Conservation (phyloP, 108 stramenopile genomes). For the Fistulifera pelliculosa region DNA sequence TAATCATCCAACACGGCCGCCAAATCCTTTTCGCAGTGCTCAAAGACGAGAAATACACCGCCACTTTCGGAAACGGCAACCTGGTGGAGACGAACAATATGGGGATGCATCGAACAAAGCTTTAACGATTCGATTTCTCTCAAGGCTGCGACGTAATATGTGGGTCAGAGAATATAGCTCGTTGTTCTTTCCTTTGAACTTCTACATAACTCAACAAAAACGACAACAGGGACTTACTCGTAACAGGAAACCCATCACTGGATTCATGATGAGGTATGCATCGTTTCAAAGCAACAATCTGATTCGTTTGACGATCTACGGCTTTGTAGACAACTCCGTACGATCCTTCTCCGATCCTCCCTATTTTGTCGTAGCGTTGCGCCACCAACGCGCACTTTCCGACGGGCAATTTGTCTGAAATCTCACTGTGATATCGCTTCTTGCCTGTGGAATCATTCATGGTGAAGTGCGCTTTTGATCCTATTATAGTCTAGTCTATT, state of each 20-base stretch:
- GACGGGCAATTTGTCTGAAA: no score
- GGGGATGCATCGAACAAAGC: constrained; percentile 34
- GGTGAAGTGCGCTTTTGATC: no score
- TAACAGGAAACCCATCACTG: constrained; percentile 76
- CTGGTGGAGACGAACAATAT: constrained; percentile 47
- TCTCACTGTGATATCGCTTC: neutral
- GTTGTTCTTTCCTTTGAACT: no score
- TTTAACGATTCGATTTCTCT: constrained; percentile 64
- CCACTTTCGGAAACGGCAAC: constrained; percentile 51
- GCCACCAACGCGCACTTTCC: constrained; percentile 27
- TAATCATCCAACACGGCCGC: constrained; percentile 56
- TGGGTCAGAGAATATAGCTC: no score
- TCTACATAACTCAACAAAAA: no score
- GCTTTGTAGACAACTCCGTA: constrained; percentile 98
- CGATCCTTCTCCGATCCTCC: constrained; percentile 94
- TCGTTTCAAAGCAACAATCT: constrained; percentile 67
- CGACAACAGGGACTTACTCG: constrained; percentile 34
- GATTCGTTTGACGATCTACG: constrained; percentile 37
- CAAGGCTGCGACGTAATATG: no score
- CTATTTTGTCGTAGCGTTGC: constrained; percentile 81
- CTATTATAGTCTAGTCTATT: no score
- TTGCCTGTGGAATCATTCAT: constrained; percentile 6
- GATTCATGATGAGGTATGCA: constrained; percentile 77
- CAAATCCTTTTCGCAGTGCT: constrained; percentile 62
- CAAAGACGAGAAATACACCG: constrained; percentile 79